Percentiles rank a stretch among this genome's conserved stretches.
phyloP scores from a whole-genome alignment of 2,329 filamentous ascomycete genomes.

The Cercospora zeae-maydis region DNA sequence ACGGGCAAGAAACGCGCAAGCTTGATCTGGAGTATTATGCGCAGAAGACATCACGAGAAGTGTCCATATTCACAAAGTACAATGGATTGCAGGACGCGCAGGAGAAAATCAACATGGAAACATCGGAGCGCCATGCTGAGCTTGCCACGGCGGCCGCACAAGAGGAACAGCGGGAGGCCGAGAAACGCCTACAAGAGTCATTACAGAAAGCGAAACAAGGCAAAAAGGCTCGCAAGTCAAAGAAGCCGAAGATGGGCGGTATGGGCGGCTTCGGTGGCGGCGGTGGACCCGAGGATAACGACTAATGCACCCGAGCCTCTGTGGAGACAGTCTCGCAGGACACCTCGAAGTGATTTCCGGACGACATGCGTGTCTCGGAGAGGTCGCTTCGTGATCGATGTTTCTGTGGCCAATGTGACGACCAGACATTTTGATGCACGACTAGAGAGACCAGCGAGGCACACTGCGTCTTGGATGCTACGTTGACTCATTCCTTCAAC shows the following conservation, averaged over 20 bases:
- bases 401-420: neutral
- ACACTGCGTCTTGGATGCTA: neutral
- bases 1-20: conserved; percentile 39
- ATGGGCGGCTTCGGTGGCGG: conserved; percentile 21
- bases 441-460: neutral
- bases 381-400: neutral
- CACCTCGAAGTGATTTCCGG: neutral
- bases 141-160: conserved; percentile 36
- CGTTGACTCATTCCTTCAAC: neutral
- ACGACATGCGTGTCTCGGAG: neutral
- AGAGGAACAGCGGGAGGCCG: conserved; percentile 36
- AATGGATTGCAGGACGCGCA: conserved; percentile 35
- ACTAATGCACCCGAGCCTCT: neutral
- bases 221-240: conserved; percentile 34
- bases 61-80: conserved; percentile 39
- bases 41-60: conserved; percentile 36
- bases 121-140: conserved; percentile 33
- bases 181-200: conserved; percentile 34
- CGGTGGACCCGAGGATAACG: conserved; percentile 23
- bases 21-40: conserved; percentile 44
- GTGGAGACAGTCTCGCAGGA: neutral
- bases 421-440: neutral
- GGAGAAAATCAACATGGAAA: conserved; percentile 33
- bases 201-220: conserved; percentile 31
- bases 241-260: conserved; percentile 27